phyloP scores from a whole-genome alignment of 306 rosid species.

The Mimosa pudica region DNA sequence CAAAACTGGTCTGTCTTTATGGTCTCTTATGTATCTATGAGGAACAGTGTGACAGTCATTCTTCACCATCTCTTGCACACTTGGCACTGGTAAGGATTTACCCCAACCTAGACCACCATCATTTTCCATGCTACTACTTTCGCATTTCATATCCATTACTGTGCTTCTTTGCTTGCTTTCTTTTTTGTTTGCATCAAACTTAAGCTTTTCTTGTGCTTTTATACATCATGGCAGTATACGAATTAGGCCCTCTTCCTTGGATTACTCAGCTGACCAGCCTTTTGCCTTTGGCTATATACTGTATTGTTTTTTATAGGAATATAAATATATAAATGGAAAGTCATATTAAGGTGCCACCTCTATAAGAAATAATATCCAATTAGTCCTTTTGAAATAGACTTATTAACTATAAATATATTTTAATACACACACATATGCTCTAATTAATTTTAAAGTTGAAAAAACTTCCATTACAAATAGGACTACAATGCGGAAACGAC shows the following conservation, averaged over 20 bases:
- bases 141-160: not conserved
- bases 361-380: too few species aligned
- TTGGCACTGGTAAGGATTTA: conserved; percentile 36
- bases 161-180: not conserved
- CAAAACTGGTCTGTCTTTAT: conserved; percentile 24
- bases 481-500: too few species aligned
- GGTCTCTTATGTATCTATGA: conserved; percentile 27
- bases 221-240: not conserved
- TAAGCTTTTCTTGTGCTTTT: not conserved
- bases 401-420: too few species aligned
- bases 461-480: too few species aligned
- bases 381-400: too few species aligned
- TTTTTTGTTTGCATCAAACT: not conserved
- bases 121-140: not conserved
- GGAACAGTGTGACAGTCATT: conserved; percentile 23
- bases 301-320: too few species aligned
- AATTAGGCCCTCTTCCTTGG: too few species aligned
- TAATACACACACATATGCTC: too few species aligned
- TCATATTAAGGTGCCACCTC: too few species aligned
- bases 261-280: not conserved
- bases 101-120: conserved; percentile 30
- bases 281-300: not conserved
- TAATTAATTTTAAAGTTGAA: too few species aligned
- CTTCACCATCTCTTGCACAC: conserved; percentile 35
- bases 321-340: too few species aligned